Base-by-base conservation (phyloP, 345 rosid species). In the Gossypium sturtianum region DNA sequence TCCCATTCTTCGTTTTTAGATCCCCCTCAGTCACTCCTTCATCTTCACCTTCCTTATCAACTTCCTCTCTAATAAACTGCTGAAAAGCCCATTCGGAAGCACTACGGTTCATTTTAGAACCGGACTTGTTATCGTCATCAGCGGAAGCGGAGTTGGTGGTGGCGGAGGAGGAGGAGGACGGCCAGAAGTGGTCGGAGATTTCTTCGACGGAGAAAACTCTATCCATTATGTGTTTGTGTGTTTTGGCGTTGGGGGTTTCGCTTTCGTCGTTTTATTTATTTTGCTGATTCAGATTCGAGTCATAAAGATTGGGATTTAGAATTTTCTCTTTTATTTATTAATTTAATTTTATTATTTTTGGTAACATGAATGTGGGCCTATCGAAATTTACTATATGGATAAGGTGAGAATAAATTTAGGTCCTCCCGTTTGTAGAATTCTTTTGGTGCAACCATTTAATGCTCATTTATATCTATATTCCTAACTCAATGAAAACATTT, bases 1-100 rank as follows among this genome's bases (percentile, higher is more conserved):
- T 61, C 19, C 3, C 65, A 15, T 62, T 62, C 45, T 29, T 62
- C 22, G 2, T 51, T 12, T 71, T 53, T 47, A 12, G 70, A n/a
- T 74, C 74, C 7, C 74, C 61, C 64, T 58, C 25, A 12, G 63
- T 59, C 63, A 23, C 22, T 22, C 23, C 62, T 15, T 8, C 54
- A 6, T 59, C 23, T 73, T 76, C 16, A 68, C 56, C 54, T 62
- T 25, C 72, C 27, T 72, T 23, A 68, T 51, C 41, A 70, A n/a
- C 16, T 25, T 60, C 77, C 66, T 89, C 93, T 53, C 79, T 88
- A 3, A 93, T 81, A 82, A 87, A 87, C 11, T 82, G 85, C 72
- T 90, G 90, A 15, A 95, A 82, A 62, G 93, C 97, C 97, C 98
- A 90, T 58, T 90, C 96, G 1, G 98, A 91, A 15, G 76, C 81